Conservation (phyloP, 140 eudicot species). For the Senecio squalidus region DNA sequence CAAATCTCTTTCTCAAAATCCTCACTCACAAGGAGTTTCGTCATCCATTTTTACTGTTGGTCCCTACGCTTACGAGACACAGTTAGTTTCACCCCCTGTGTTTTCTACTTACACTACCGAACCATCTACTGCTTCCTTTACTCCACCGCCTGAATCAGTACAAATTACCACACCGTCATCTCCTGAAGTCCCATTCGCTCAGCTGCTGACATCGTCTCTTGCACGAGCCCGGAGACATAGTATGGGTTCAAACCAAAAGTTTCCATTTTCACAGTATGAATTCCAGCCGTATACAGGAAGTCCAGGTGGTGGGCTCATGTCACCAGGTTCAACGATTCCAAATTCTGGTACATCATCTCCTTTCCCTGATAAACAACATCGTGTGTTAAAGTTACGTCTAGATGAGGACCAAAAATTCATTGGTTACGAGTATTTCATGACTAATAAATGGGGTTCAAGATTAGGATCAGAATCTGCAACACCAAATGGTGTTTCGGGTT, state of each 20-base stretch:
- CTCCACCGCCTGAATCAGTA: constrained; percentile 92
- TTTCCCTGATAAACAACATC: constrained; percentile 47
- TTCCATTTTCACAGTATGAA: constrained; percentile 68
- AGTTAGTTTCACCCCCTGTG: constrained; percentile 92
- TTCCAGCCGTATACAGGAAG: constrained; percentile 68
- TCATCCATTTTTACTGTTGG: constrained; percentile 68
- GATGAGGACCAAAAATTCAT: constrained; percentile 45
- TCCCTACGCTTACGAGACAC: constrained; percentile 95
- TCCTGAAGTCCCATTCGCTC: constrained; percentile 97
- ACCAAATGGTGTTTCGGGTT: constrained; percentile 60
- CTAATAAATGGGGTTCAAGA: constrained; percentile 73
- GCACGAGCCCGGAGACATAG: constrained; percentile 58
- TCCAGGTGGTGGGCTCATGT: constrained; percentile 55
- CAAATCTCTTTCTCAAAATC: constrained; percentile 56
- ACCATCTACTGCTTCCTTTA: constrained; percentile 90
- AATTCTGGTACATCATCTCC: constrained; percentile 92
- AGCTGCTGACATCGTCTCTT: constrained; percentile 77
- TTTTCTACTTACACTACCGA: constrained; percentile 89
- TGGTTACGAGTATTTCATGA: constrained; percentile 51
- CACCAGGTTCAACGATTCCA: constrained; percentile 73
- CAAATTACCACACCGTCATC: constrained; percentile 88
- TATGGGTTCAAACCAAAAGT: constrained; percentile 40
- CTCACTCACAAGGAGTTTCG: constrained; percentile 40
- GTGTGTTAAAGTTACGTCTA: constrained; percentile 45
- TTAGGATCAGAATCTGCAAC: constrained; percentile 64